phyloP scores from a whole-genome alignment of 305 asterid genomes.

The Rubia occidens region DNA sequence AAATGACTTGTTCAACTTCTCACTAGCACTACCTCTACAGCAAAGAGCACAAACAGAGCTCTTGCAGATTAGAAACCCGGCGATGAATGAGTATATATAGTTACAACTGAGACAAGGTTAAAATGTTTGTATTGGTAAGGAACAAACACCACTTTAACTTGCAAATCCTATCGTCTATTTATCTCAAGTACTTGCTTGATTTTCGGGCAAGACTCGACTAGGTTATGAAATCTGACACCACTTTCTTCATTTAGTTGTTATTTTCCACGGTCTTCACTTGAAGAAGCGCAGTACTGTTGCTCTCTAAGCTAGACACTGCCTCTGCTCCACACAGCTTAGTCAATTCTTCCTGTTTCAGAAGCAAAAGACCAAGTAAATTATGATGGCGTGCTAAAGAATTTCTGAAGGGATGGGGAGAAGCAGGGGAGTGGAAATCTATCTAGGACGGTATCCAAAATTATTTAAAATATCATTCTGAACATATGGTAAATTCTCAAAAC shows the following conservation, averaged over 20 bases:
- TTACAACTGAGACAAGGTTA: constrained; percentile 15
- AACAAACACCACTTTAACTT: constrained; percentile 20
- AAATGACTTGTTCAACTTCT: not conserved
- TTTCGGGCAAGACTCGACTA: not conserved
- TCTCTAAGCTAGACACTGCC: constrained; percentile 46
- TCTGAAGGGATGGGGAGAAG: too few species aligned
- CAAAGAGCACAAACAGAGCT: constrained; percentile 10
- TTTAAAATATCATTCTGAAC: not conserved
- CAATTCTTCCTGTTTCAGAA: constrained; percentile 60
- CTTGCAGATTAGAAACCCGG: constrained; percentile 5
- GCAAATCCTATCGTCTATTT: constrained; percentile 19
- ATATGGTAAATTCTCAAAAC: not conserved
- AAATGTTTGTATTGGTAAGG: constrained; percentile 20
- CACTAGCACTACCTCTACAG: not conserved
- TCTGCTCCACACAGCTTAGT: constrained; percentile 57
- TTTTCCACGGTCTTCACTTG: constrained; percentile 44
- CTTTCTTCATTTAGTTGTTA: constrained; percentile 28
- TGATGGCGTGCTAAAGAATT: not conserved
- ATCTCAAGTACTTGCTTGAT: constrained; percentile 17
- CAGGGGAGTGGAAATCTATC: not conserved
- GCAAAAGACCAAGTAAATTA: not conserved
- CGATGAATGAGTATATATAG: constrained; percentile 12
- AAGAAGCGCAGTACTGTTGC: constrained; percentile 22
- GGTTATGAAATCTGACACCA: constrained; percentile 3
- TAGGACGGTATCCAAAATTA: not conserved